These are phyloP conservation scores for Anacardium occidentale DNA, from an alignment of 345 rosid genomes.

Conservation along the genomic window DNA sequence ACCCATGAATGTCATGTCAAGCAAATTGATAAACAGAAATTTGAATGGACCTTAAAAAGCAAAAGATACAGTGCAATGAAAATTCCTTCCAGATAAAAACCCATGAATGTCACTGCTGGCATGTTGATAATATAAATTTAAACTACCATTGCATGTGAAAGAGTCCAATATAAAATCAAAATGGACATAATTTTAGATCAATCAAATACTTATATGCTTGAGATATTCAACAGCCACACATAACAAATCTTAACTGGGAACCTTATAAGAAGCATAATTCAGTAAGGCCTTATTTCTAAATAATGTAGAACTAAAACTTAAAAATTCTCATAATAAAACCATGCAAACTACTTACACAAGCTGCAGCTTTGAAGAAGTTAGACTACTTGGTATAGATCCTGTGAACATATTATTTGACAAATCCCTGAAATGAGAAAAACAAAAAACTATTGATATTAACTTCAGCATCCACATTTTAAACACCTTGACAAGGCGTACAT, in stretches of 20 bases:
- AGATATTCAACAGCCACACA: neutral
- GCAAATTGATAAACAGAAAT: neutral
- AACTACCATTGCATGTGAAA: neutral
- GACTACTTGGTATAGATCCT: constrained; percentile 84
- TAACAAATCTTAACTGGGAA: neutral
- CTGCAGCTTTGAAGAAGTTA: constrained; percentile 64
- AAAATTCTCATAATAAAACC: neutral
- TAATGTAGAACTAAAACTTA: neutral
- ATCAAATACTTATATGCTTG: neutral
- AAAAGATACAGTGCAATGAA: neutral
- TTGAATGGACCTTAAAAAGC: too few relatives aligned
- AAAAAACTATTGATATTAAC: constrained; percentile 7
- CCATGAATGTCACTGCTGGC: neutral
- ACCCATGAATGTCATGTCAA: neutral
- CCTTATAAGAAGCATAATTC: neutral
- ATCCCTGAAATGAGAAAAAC: constrained; percentile 52
- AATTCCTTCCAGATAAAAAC: neutral
- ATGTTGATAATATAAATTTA: neutral
- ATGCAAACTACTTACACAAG: constrained; percentile 55
- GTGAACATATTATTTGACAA: constrained; percentile 76
- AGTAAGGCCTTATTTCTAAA: neutral
- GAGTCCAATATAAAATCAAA: too few relatives aligned
- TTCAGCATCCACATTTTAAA: neutral
- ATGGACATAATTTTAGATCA: neutral
- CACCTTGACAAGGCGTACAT: constrained; percentile 4